Percentiles rank a stretch among this genome's conserved stretches.
Evolutionary conservation across 768 basidiomycete species (phyloP).

Genomic region (Psilocybe sp.): DNA sequence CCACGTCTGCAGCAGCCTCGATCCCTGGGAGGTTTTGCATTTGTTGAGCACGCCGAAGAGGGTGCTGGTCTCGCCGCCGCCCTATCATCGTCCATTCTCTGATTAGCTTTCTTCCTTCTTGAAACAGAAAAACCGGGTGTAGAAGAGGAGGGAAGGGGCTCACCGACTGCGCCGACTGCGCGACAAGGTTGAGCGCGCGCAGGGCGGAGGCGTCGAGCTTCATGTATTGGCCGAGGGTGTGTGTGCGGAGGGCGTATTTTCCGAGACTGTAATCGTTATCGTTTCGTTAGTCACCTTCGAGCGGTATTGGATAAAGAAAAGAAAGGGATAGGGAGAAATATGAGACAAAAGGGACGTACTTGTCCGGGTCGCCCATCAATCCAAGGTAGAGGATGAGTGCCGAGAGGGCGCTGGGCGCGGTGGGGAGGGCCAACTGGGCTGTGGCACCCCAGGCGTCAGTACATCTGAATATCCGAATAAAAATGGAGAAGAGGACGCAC

Average conservation of each 20-base stretch:
- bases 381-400: slow-evolving; percentile 83
- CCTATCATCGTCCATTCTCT: slow-evolving; percentile 26
- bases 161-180: slow-evolving; percentile 60
- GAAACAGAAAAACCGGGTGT: too few species aligned
- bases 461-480: too few species aligned
- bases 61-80: slow-evolving; percentile 77
- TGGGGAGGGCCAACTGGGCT: slow-evolving; percentile 78
- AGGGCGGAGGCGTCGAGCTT: slow-evolving; percentile 93
- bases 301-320: too few species aligned
- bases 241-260: slow-evolving; percentile 76
- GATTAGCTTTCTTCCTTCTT: too few species aligned
- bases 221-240: slow-evolving; percentile 95
- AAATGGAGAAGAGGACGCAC: slow-evolving; percentile 33
- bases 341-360: too few species aligned
- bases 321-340: too few species aligned
- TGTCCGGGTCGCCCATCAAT: slow-evolving; percentile 62
- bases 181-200: slow-evolving; percentile 82
- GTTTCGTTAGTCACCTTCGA: too few species aligned
- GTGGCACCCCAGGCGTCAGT: too few species aligned
- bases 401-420: slow-evolving; percentile 76
- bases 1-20: slow-evolving; percentile 85
- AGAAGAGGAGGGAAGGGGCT: too few species aligned
- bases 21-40: slow-evolving; percentile 95
- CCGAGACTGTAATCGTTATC: slow-evolving; percentile 62
- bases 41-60: slow-evolving; percentile 88